phyloP scores from a whole-genome alignment of 345 rosid species.

The Limnanthes douglasii region DNA sequence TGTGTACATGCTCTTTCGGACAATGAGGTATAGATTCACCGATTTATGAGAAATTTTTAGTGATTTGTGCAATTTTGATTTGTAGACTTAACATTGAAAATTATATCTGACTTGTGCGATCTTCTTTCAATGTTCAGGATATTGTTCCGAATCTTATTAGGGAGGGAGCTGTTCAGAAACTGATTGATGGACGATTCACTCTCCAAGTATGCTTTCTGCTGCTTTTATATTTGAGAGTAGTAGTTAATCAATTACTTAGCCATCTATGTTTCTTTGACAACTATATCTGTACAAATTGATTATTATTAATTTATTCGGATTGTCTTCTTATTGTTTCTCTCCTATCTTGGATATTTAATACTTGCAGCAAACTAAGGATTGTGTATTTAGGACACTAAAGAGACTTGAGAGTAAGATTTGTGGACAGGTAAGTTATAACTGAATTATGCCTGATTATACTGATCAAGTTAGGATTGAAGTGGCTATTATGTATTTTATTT shows the following conservation, averaged over 20 bases:
- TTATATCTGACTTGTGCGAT: neutral
- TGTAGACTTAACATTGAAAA: neutral
- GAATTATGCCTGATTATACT: too few relatives aligned
- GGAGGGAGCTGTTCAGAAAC: conserved; percentile 45
- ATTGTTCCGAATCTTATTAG: conserved; percentile 46
- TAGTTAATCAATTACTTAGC: too few relatives aligned
- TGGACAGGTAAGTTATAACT: conserved; percentile 55
- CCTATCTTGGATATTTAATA: too few relatives aligned
- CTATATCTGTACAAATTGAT: neutral
- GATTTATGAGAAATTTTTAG: too few relatives aligned
- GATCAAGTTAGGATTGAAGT: conserved; percentile 1
- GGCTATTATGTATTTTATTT: neutral
- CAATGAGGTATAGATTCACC: conserved; percentile 82
- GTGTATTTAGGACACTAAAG: conserved; percentile 52
- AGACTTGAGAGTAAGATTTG: conserved; percentile 53
- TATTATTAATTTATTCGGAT: neutral
- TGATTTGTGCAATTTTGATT: neutral
- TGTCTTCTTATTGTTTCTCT: too few relatives aligned
- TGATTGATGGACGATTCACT: conserved; percentile 42
- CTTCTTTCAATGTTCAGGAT: conserved; percentile 25
- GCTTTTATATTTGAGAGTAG: neutral
- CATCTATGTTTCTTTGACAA: too few relatives aligned
- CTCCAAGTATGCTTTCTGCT: conserved; percentile 29
- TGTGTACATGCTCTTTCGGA: conserved; percentile 65
- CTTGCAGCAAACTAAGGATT: conserved; percentile 61